Base-by-base conservation (phyloP, 768 basidiomycete species). In the Rhodocollybia butyracea region DNA sequence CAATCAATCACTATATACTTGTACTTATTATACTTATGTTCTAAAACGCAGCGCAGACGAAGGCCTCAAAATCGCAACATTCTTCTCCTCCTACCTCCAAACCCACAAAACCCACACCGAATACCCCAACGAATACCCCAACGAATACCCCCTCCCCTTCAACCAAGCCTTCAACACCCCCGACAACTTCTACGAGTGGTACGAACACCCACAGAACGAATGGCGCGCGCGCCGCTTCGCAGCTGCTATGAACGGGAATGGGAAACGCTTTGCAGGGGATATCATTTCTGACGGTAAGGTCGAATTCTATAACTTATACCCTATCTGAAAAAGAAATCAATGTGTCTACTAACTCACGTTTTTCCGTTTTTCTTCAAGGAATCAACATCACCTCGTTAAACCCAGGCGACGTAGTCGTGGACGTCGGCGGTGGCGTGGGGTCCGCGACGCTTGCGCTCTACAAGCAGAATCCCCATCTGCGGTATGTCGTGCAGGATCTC, bases 361-460 rank as follows among this genome's bases (percentile, higher is more conserved):
- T n/a, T n/a, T n/a, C n/a, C 26, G 30, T 5, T 27, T 13, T n/a
- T 45, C 27, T 3, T 32, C n/a, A 13, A 68, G 65, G 65, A 2
- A 58, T 64, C 46, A 52, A 63, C 12, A 59, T 63, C 57, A 43
- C 57, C 12, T 19, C 42, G 8, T 47, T 68, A 12, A 57, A 61
- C 2, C 45, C 58, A 1, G 62, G 57, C 7, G 57, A 58, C 19
- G 46, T 63, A 19, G 50, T 70, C 15, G 70, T 72, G 3, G 70
- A 72, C 32, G 69, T 76, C 3, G 75, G 74, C 6, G 73, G 73
- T 13, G 67, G 69, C 36, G 55, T 69, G 17, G 75, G 75, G 1
- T 61, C 65, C 8, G 60, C 66, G 6, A 64, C 68, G 0, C 57
- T 74, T n/a, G 59, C 58, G 11, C 41, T 76, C 19, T 57, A 63